Evolutionary conservation across 495 filamentous ascomycete species (phyloP).

Genomic region (Echria macrotheca): DNA sequence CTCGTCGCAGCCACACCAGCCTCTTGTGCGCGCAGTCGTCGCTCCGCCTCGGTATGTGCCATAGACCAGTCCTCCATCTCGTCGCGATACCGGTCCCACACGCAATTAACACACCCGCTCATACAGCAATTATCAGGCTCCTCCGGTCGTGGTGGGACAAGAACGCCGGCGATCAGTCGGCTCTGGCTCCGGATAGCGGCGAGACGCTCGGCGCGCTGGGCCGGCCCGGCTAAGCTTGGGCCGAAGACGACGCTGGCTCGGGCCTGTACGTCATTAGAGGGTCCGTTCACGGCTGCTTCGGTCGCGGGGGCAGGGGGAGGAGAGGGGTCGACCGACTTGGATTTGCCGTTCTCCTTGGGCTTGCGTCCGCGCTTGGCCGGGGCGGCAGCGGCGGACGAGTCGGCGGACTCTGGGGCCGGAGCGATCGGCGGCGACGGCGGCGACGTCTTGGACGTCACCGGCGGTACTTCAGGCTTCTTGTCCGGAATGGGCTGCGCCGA

Average conservation of each 20-base stretch:
- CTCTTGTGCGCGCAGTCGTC: slow-evolving; percentile 30
- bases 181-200: slow-evolving; percentile 49
- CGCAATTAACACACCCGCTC: slow-evolving; percentile 96
- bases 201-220: slow-evolving; percentile 56
- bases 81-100: slow-evolving; percentile 88
- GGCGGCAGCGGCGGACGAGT: slow-evolving; percentile 32
- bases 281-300: slow-evolving; percentile 24
- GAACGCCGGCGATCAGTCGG: slow-evolving; percentile 67
- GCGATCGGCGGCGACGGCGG: slow-evolving; percentile 8
- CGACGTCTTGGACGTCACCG: slow-evolving; percentile 15
- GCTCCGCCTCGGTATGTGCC: slow-evolving; percentile 50
- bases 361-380: slow-evolving; percentile 25
- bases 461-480: slow-evolving; percentile 24
- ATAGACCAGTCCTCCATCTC: slow-evolving; percentile 84
- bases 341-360: slow-evolving; percentile 17
- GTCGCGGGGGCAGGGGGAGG: slow-evolving; percentile 11
- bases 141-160: slow-evolving; percentile 73
- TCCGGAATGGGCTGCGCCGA: slow-evolving; percentile 32
- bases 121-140: slow-evolving; percentile 99
- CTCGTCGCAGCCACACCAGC: slow-evolving; percentile 16
- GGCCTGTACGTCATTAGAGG: slow-evolving; percentile 35
- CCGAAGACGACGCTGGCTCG: slow-evolving; percentile 73
- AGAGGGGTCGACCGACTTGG: slow-evolving; percentile 30
- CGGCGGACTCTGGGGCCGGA: slow-evolving; percentile 16
- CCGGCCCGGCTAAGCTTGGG: slow-evolving; percentile 60